Conservation (phyloP, 2,329 filamentous ascomycete species). For the Diaporthe citriasiana region DNA sequence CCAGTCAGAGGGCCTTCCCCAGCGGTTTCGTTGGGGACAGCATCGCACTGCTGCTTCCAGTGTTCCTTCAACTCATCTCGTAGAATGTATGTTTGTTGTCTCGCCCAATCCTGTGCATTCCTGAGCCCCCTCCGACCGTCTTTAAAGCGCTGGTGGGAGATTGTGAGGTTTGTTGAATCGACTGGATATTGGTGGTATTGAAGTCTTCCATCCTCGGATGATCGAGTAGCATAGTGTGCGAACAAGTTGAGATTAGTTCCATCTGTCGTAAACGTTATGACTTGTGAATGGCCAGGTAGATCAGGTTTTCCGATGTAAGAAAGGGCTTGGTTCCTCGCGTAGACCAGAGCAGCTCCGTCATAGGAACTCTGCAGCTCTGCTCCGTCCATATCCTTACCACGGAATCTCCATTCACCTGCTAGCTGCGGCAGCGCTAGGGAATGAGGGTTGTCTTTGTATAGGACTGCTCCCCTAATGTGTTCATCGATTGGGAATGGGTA, state of each 20-base stretch:
- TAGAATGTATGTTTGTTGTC: constrained; percentile 12
- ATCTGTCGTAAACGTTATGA: constrained; percentile 49
- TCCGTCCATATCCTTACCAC: neutral
- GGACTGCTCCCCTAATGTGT: constrained; percentile 41
- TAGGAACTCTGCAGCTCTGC: constrained; percentile 45
- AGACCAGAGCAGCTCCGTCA: constrained; percentile 49
- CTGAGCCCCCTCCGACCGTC: constrained; percentile 44
- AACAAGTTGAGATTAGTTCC: constrained; percentile 47
- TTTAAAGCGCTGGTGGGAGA: constrained; percentile 42
- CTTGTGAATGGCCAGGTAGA: constrained; percentile 43
- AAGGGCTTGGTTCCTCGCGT: constrained; percentile 48
- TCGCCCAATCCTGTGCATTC: constrained; percentile 47
- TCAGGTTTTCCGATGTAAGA: constrained; percentile 42
- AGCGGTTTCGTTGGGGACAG: neutral
- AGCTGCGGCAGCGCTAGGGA: constrained; percentile 49
- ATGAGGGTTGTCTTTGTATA: constrained; percentile 43
- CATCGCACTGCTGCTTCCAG: constrained; percentile 9
- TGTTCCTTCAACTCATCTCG: constrained; percentile 2
- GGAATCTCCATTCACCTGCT: constrained; percentile 47
- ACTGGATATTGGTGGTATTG: constrained; percentile 47
- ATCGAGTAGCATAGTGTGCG: constrained; percentile 47
- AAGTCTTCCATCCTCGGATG: constrained; percentile 39
- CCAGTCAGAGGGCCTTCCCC: neutral
- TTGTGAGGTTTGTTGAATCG: constrained; percentile 40
- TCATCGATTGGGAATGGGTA: constrained; percentile 17